Evolutionary conservation across 73 alveolate species (phyloP).

Genomic region (Paramecium biaurelia): DNA sequence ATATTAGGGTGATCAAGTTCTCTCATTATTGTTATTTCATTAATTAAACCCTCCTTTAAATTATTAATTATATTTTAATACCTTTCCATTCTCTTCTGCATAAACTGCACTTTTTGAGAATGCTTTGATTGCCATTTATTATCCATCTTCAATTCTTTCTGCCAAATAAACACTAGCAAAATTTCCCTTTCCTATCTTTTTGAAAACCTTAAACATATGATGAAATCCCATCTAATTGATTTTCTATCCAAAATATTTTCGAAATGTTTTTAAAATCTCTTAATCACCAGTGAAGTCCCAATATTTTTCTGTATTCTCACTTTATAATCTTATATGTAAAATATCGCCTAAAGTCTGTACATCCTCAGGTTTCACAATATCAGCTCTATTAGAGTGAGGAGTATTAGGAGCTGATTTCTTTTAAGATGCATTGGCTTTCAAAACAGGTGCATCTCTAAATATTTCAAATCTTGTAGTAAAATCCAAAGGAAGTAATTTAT

Average conservation of each 20-base stretch:
- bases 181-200: conserved; percentile 65
- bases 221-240: conserved; percentile 65
- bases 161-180: conserved; percentile 65
- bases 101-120: conserved; percentile 64
- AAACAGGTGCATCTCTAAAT: conserved; percentile 26
- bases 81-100: conserved; percentile 62
- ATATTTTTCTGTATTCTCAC: conserved; percentile 1
- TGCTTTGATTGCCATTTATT: conserved; percentile 60
- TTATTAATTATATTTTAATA: background rate
- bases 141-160: conserved; percentile 58
- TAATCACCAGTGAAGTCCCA: conserved; percentile 55
- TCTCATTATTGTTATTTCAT: conserved; percentile 65
- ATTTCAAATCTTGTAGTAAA: conserved; percentile 35
- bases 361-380: conserved; percentile 49
- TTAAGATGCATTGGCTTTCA: background rate
- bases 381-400: background rate
- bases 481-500: conserved; percentile 12
- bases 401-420: conserved; percentile 1
- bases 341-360: conserved; percentile 17
- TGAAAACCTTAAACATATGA: conserved; percentile 57
- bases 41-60: conserved; percentile 55
- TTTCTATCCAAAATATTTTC: conserved; percentile 52
- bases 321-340: background rate
- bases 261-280: conserved; percentile 35
- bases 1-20: conserved; percentile 56